Percentiles rank a stretch among this genome's conserved stretches.
These are phyloP conservation scores for Colletotrichum brevisporum DNA, from an alignment of 2,329 filamentous ascomycete species.

Conservation along the genomic window DNA sequence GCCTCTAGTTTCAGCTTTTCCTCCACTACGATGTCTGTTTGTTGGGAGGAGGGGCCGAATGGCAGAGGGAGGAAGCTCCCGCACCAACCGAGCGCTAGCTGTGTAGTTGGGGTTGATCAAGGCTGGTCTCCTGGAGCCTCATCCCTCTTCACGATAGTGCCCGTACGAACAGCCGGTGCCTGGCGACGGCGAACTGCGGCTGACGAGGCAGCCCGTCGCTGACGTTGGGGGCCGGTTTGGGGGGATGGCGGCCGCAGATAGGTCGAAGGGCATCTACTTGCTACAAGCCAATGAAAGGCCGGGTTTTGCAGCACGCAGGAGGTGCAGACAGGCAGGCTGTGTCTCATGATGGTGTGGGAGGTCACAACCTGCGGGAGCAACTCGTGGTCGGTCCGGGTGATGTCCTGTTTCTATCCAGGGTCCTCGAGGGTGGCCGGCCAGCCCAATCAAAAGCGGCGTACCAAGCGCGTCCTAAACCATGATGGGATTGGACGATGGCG, in stretches of 20 bases:
- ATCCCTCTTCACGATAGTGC: neutral
- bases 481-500: neutral
- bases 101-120: neutral
- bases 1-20: constrained; percentile 15
- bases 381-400: constrained; percentile 32
- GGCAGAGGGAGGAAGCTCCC: constrained; percentile 3
- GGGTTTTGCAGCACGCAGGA: neutral
- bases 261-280: neutral
- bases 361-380: constrained; percentile 11
- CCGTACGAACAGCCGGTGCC: neutral
- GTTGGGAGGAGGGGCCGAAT: neutral
- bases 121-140: neutral
- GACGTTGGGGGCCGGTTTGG: constrained; percentile 8
- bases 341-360: constrained; percentile 36
- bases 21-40: neutral
- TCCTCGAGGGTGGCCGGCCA: constrained; percentile 12
- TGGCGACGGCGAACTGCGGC: constrained; percentile 8
- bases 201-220: constrained; percentile 1
- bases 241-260: neutral
- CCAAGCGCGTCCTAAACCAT: neutral
- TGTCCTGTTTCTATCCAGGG: constrained; percentile 27
- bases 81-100: constrained; percentile 13
- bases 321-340: constrained; percentile 17
- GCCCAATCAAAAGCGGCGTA: constrained; percentile 22
- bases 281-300: neutral